These are phyloP conservation scores for Jamesozyma rosinii DNA, from an alignment of 805 yeast genomes.

Conservation along the genomic window DNA sequence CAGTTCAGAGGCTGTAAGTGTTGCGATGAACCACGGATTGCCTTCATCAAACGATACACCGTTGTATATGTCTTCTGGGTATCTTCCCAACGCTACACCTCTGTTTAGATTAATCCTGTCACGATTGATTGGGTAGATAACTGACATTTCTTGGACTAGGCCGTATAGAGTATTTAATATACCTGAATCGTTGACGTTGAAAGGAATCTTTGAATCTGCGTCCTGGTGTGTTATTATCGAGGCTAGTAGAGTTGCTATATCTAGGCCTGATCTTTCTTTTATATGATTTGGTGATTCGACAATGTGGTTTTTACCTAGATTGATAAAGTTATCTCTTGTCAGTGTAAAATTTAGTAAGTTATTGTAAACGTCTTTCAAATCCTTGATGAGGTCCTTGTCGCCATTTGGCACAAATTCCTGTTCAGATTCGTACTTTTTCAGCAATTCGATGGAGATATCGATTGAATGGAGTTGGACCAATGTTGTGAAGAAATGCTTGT, in stretches of 20 bases:
- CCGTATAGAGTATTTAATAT: conserved; percentile 56
- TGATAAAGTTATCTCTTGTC: conserved; percentile 33
- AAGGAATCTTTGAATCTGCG: conserved; percentile 38
- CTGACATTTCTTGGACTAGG: conserved; percentile 58
- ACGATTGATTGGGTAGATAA: conserved; percentile 70
- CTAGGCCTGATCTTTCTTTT: conserved; percentile 60
- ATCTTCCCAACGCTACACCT: conserved; percentile 73
- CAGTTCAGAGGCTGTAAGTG: conserved; percentile 59
- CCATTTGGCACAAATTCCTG: background rate
- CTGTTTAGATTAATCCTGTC: conserved; percentile 32
- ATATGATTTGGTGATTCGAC: conserved; percentile 55
- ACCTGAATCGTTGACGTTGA: conserved; percentile 47
- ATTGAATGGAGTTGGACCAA: conserved; percentile 66
- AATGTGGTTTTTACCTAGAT: conserved; percentile 41
- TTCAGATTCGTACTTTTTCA: conserved; percentile 5
- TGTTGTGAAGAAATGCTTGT: conserved; percentile 71
- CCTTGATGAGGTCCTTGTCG: background rate
- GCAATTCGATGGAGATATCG: conserved; percentile 43
- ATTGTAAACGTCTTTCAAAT: conserved; percentile 16
- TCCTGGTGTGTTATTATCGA: conserved; percentile 39
- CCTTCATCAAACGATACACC: conserved; percentile 68
- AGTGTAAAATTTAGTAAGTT: conserved; percentile 20
- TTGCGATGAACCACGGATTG: conserved; percentile 87
- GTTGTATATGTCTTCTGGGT: conserved; percentile 86
- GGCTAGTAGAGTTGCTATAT: conserved; percentile 56